Evolutionary conservation across 1,139 yeast genomes (phyloP).

Genomic region (Nakaseomyces sp.): DNA sequence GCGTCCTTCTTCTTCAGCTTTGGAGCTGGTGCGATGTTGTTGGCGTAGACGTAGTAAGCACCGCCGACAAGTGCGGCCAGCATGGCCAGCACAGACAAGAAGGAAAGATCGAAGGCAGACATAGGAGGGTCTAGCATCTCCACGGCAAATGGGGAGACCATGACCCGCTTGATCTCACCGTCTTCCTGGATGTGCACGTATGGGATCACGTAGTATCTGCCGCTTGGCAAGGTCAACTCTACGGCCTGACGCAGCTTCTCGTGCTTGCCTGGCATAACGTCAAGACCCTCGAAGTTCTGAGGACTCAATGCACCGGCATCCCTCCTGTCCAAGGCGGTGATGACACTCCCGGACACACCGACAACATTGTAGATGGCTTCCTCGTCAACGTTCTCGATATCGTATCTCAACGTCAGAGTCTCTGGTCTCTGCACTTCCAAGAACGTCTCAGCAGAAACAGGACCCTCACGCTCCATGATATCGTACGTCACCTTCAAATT

Average conservation of each 20-base stretch:
- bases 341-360: slow-evolving; percentile 68
- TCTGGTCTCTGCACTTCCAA: slow-evolving; percentile 31
- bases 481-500: slow-evolving; percentile 5
- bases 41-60: slow-evolving; percentile 38
- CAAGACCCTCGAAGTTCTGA: slow-evolving; percentile 55
- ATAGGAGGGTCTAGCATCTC: slow-evolving; percentile 56
- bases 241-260: slow-evolving; percentile 45
- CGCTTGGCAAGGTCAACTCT: slow-evolving; percentile 49
- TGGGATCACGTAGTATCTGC: slow-evolving; percentile 54
- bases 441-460: not conserved
- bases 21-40: slow-evolving; percentile 36
- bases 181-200: slow-evolving; percentile 46
- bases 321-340: slow-evolving; percentile 40
- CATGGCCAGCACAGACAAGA: slow-evolving; percentile 52
- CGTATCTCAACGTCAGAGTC: slow-evolving; percentile 45
- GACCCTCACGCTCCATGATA: slow-evolving; percentile 3
- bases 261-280: slow-evolving; percentile 43
- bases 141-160: slow-evolving; percentile 51
- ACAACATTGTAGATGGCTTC: slow-evolving; percentile 45
- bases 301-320: slow-evolving; percentile 50
- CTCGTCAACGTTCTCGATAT: slow-evolving; percentile 48
- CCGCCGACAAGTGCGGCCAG: slow-evolving; percentile 44
- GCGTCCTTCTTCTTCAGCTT: slow-evolving; percentile 15
- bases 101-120: slow-evolving; percentile 65
- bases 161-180: slow-evolving; percentile 47